A percentile compares a stretch with the other conserved stretches of the same genome.
Conservation (phyloP, 2,329 filamentous ascomycete genomes). For the Plectosphaerella sp. region DNA sequence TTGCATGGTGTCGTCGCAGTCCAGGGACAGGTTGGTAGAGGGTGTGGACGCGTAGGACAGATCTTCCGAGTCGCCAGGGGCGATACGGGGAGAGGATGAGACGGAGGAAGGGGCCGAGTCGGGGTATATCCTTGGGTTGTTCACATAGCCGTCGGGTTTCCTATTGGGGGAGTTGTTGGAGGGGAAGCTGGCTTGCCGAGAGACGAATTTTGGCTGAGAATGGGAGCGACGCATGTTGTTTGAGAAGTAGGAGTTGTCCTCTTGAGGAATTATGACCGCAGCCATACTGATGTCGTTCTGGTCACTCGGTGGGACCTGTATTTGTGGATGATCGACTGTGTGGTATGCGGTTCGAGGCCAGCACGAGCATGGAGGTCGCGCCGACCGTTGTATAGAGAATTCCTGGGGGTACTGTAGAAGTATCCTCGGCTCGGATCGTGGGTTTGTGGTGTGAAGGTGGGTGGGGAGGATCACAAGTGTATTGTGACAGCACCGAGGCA, state of each 20-base stretch:
- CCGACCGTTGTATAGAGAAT: neutral
- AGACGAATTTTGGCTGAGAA: conserved; percentile 53
- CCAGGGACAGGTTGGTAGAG: conserved; percentile 58
- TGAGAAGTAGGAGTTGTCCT: conserved; percentile 54
- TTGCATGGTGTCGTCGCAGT: conserved; percentile 41
- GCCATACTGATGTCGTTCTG: neutral
- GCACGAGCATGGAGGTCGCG: neutral
- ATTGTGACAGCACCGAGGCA: neutral
- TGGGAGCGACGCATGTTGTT: conserved; percentile 54
- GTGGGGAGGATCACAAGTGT: neutral
- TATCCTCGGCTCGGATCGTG: too few relatives aligned
- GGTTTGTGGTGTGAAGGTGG: neutral
- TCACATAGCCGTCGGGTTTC: conserved; percentile 41
- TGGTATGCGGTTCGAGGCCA: neutral
- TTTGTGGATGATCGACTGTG: neutral
- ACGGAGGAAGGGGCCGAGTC: conserved; percentile 48
- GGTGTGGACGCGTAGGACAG: conserved; percentile 60
- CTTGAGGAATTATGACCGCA: conserved; percentile 47
- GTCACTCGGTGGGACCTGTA: neutral
- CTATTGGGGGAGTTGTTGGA: conserved; percentile 39
- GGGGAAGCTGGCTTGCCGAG: conserved; percentile 35
- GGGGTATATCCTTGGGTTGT: conserved; percentile 35
- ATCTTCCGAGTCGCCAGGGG: conserved; percentile 48
- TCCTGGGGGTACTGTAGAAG: too few relatives aligned
- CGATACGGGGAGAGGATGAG: conserved; percentile 51